phyloP scores from a whole-genome alignment of 768 basidiomycete genomes.

The Tubosaeta sp. region DNA sequence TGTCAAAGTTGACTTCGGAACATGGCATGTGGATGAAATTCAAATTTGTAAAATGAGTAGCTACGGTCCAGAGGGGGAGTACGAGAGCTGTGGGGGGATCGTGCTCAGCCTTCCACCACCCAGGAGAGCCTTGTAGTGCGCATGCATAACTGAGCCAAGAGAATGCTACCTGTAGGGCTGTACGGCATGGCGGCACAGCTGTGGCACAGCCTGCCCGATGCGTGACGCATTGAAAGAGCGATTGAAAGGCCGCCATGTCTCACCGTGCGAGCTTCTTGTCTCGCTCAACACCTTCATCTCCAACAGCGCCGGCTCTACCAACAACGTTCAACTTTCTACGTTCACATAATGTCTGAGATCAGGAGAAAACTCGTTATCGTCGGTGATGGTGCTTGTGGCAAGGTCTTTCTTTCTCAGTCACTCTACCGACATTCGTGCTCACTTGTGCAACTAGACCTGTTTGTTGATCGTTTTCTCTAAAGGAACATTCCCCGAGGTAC shows the following conservation, averaged over 20 bases:
- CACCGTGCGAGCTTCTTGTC: conserved; percentile 36
- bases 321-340: conserved; percentile 32
- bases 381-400: conserved; percentile 96
- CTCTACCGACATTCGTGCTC: conserved; percentile 11
- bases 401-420: conserved; percentile 46
- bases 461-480: conserved; percentile 95
- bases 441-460: conserved; percentile 59
- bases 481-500: conserved; percentile 92
- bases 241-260: conserved; percentile 34
- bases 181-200: conserved; percentile 28
- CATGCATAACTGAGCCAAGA: neutral
- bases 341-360: conserved; percentile 84
- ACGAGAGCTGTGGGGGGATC: conserved; percentile 41
- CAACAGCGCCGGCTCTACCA: conserved; percentile 34
- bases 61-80: conserved; percentile 57
- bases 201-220: conserved; percentile 21
- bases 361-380: conserved; percentile 99
- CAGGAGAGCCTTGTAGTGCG: neutral
- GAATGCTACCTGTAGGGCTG: conserved; percentile 3
- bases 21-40: conserved; percentile 50
- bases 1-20: conserved; percentile 45
- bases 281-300: conserved; percentile 36
- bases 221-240: conserved; percentile 28
- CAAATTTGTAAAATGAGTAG: conserved; percentile 74
- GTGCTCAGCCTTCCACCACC: neutral